Evolutionary conservation across 129 eudicot species (phyloP).

Genomic region (Chrysanthemum seticuspe): DNA sequence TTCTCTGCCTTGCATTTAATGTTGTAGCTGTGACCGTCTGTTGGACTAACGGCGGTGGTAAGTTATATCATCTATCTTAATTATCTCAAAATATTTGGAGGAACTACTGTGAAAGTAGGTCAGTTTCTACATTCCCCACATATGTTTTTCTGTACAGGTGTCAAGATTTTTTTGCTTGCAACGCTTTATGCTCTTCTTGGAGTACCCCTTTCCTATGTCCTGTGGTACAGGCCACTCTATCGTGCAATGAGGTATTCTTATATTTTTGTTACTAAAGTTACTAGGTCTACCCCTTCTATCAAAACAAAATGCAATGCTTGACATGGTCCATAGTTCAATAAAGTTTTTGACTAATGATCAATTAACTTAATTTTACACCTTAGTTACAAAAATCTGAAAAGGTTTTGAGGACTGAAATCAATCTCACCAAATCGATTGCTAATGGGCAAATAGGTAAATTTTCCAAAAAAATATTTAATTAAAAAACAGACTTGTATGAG

Average conservation of each 20-base stretch:
- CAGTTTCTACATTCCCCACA: constrained; percentile 5
- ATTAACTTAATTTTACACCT: too few relatives aligned
- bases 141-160: constrained; percentile 49
- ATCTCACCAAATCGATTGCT: too few relatives aligned
- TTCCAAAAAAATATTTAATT: too few relatives aligned
- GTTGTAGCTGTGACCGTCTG: constrained; percentile 76
- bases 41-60: constrained; percentile 95
- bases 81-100: not conserved
- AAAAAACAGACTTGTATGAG: too few relatives aligned
- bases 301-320: too few relatives aligned
- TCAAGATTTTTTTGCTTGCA: constrained; percentile 86
- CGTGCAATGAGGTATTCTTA: constrained; percentile 89
- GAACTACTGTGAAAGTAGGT: constrained; percentile 3
- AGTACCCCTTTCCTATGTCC: constrained; percentile 78
- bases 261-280: too few relatives aligned
- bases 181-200: constrained; percentile 83
- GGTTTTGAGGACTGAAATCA: too few relatives aligned
- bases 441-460: too few relatives aligned
- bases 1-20: constrained; percentile 81
- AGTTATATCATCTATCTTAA: constrained; percentile 8
- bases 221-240: constrained; percentile 95
- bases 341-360: too few relatives aligned
- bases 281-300: too few relatives aligned
- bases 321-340: too few relatives aligned
- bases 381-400: too few relatives aligned